Percentiles rank a stretch among this genome's conserved stretches.
These are phyloP conservation scores for Aspergillus flavus DNA, from an alignment of 2,329 filamentous ascomycete genomes.

Conservation along the genomic window DNA sequence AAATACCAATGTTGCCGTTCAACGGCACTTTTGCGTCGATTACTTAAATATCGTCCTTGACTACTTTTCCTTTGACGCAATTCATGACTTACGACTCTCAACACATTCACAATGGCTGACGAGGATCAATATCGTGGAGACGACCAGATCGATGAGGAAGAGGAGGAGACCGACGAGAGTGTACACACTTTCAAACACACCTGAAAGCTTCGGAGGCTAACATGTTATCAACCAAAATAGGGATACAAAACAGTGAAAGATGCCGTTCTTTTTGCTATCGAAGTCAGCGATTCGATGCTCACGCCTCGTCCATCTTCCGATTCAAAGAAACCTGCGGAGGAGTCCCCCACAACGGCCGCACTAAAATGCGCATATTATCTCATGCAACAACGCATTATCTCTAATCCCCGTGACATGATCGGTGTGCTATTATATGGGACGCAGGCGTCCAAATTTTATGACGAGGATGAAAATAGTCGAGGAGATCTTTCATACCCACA, in stretches of 20 bases:
- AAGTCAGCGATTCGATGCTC: slow-evolving; percentile 88
- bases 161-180: slow-evolving; percentile 50
- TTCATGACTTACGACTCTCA: background rate
- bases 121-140: slow-evolving; percentile 41
- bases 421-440: slow-evolving; percentile 92
- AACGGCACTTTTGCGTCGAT: background rate
- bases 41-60: background rate
- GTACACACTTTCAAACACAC: slow-evolving; percentile 28
- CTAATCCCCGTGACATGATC: slow-evolving; percentile 96
- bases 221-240: slow-evolving; percentile 48
- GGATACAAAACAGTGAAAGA: slow-evolving; percentile 92
- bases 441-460: slow-evolving; percentile 76
- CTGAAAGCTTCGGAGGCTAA: background rate
- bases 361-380: slow-evolving; percentile 92
- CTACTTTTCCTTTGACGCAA: background rate
- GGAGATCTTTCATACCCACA: slow-evolving; percentile 74
- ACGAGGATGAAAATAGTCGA: slow-evolving; percentile 61
- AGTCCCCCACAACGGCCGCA: slow-evolving; percentile 79
- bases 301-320: slow-evolving; percentile 62
- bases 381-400: slow-evolving; percentile 98
- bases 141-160: slow-evolving; percentile 47
- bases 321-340: slow-evolving; percentile 75
- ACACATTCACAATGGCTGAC: slow-evolving; percentile 37
- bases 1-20: background rate
- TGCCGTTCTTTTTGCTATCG: slow-evolving; percentile 96